Conservation (phyloP, 2,329 filamentous ascomycete species). For the Coniosporium tulheliwenetii region DNA sequence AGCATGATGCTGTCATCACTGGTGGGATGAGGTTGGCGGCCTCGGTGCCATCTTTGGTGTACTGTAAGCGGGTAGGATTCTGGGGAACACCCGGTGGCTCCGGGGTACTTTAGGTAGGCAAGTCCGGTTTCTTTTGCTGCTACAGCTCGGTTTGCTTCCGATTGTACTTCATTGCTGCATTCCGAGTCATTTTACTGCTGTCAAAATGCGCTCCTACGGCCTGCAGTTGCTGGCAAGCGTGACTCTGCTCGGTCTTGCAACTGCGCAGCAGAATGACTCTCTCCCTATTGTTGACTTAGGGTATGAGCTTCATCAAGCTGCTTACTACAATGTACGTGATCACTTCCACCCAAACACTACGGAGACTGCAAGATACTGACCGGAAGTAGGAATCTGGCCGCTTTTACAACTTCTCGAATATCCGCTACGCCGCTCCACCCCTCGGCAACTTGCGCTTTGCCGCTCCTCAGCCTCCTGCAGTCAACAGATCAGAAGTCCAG, state of each 20-base stretch:
- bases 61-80: too few species aligned
- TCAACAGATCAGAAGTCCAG: constrained; percentile 29
- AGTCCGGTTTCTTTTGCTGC: too few species aligned
- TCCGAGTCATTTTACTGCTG: too few species aligned
- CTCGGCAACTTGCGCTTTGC: constrained; percentile 34
- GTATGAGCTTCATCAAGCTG: constrained; percentile 35
- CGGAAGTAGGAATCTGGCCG: constrained; percentile 16
- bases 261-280: neutral
- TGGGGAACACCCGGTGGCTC: too few species aligned
- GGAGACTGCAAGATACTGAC: constrained; percentile 3
- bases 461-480: constrained; percentile 26
- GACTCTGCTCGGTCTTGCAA: neutral
- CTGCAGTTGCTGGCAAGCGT: neutral
- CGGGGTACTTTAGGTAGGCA: too few species aligned
- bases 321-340: constrained; percentile 23
- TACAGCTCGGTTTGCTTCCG: too few species aligned
- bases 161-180: too few species aligned
- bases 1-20: too few species aligned
- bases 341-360: too few species aligned
- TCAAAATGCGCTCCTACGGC: neutral
- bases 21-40: too few species aligned
- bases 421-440: constrained; percentile 39
- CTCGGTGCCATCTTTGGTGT: too few species aligned
- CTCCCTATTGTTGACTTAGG: constrained; percentile 36
- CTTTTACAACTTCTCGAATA: constrained; percentile 40